phyloP scores from a whole-genome alignment of 768 basidiomycete species.

The Pholiota molesta region DNA sequence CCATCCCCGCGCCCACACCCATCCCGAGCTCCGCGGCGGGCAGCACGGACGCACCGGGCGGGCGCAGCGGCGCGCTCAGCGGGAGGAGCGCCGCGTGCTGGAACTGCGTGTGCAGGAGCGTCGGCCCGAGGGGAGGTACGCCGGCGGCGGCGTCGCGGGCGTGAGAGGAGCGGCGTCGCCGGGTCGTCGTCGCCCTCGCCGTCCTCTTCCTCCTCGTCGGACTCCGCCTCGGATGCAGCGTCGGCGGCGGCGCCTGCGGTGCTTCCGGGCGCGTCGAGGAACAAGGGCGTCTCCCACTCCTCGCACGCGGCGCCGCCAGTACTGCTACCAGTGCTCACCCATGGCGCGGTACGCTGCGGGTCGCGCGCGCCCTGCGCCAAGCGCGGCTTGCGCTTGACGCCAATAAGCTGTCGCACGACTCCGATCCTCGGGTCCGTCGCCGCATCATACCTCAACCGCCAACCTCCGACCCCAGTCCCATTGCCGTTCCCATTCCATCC shows the following conservation, averaged over 20 bases:
- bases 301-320: conserved; percentile 47
- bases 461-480: conserved; percentile 31
- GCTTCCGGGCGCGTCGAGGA: not conserved
- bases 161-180: conserved; percentile 42
- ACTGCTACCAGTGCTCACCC: conserved; percentile 38
- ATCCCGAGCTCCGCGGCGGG: conserved; percentile 36
- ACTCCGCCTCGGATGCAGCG: conserved; percentile 31
- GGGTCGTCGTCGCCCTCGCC: conserved; percentile 38
- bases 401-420: conserved; percentile 67
- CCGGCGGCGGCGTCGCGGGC: conserved; percentile 73
- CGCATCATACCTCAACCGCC: conserved; percentile 57
- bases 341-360: conserved; percentile 25
- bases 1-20: not conserved
- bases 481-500: not conserved
- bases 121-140: conserved; percentile 70
- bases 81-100: conserved; percentile 65
- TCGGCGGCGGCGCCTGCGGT: conserved; percentile 26
- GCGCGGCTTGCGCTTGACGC: conserved; percentile 64
- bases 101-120: conserved; percentile 69
- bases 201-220: conserved; percentile 33
- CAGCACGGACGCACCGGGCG: conserved; percentile 54
- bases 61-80: conserved; percentile 59
- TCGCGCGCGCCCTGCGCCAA: conserved; percentile 37
- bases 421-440: conserved; percentile 75
- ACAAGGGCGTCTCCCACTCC: conserved; percentile 45